These are phyloP conservation scores for Trypanosoma rangeli DNA, from an alignment of 208 protist genomes.

Conservation along the genomic window DNA sequence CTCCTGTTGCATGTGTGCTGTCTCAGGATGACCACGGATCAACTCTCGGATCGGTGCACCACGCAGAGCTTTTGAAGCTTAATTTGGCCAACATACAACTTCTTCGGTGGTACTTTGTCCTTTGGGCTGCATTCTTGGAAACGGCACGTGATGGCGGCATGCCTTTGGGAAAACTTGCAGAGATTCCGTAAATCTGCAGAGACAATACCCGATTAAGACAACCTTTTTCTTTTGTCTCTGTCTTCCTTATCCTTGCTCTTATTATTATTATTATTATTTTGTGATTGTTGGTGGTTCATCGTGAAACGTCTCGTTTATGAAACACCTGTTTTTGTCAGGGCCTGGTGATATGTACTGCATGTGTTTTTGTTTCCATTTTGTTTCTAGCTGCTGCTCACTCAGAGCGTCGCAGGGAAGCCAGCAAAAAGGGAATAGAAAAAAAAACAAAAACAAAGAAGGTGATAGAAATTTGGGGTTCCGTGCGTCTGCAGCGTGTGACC, in stretches of 20 bases:
- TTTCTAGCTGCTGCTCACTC: conserved; percentile 16
- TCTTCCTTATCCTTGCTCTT: not conserved
- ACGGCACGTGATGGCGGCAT: not conserved
- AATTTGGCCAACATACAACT: conserved; percentile 5
- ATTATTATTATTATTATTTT: not conserved
- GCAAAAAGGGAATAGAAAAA: conserved; percentile 6
- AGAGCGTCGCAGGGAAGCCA: not conserved
- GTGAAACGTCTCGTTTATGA: conserved; percentile 8
- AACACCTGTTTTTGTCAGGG: conserved; percentile 10
- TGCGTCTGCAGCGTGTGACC: not conserved
- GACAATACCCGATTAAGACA: not conserved
- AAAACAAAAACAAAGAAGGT: not conserved
- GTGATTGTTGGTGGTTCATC: not conserved
- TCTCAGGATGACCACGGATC: not conserved
- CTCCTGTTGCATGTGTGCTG: not conserved
- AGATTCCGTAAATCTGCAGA: not conserved
- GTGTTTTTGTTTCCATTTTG: conserved; percentile 4
- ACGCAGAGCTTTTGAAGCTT: not conserved
- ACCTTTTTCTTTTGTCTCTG: not conserved
- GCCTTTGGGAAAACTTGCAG: not conserved
- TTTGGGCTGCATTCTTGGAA: conserved; percentile 33
- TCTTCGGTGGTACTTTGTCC: conserved; percentile 48
- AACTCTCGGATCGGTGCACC: not conserved
- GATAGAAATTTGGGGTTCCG: not conserved
- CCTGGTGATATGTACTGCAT: not conserved